Base-by-base conservation (phyloP, 2,329 filamentous ascomycete genomes). In the Ceratocystis papillata region DNA sequence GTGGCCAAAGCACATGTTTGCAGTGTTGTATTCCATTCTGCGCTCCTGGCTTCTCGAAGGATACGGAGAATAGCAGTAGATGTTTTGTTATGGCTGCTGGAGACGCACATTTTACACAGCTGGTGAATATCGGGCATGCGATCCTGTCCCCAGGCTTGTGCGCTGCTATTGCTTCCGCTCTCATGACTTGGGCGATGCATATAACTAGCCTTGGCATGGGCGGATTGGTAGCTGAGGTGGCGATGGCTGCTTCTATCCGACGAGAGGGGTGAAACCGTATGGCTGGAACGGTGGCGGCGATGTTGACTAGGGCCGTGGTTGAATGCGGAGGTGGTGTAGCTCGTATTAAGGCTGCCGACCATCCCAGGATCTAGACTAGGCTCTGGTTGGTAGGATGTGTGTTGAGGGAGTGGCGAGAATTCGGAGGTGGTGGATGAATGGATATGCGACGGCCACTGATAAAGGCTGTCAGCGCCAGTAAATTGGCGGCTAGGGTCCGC, bases 71-170 rank as follows among this genome's bases (percentile, higher is more conserved):
- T 67, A 6, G 67, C 63, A 2, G 68, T 64, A 30, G 67, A 67
- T 46, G 62, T 63, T 44, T 70, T 69, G 44, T 69, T 70, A 0
- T 69, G 65, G 48, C 60, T 65, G 33, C 69, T 67, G 30, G 62
- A 65, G 22, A 60, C 63, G 64, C 69, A 68, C 12, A 70, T 60
- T 20, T 48, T 53, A 17, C 69, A 63, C 10, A 70, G 66, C 10
- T 67, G 53, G 2, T 62, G 28, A 5, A 62, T 59, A 8, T 64
- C 50, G 0, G 17, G 12, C 5, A 60, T 46, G 37, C n/a, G 30
- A 20, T 65, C 50, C 12, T n/a, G 30, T 30, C 45, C 17, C 44
- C 10, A 65, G 64, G 2, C 46, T 63, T 2, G 66, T 28, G 5
- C 66, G 62, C 50, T 69, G 62, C 1, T 67, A 62, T 2, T 59